Base-by-base conservation (phyloP, 1,139 yeast species). In the Blastobotrys arbuscula region DNA sequence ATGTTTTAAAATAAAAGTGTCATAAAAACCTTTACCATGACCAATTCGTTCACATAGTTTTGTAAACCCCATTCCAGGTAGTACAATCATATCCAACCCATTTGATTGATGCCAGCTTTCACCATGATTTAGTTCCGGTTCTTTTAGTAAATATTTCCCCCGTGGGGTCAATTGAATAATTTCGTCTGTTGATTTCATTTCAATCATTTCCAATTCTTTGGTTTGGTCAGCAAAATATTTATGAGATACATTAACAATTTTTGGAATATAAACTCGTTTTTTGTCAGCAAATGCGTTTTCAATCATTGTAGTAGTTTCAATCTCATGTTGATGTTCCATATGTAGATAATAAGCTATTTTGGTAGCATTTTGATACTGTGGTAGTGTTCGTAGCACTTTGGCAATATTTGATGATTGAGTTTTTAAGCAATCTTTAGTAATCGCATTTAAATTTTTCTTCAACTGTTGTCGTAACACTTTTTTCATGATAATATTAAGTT, bases 1-100 rank as follows among this genome's bases (percentile, higher is more conserved):
- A 59, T 81, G 81, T 40, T 81, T 69, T 35, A 71, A 68, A 36
- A 88, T 72, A 62, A 79, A 90, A 56, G 82, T 87, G 64, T 92
- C 97, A 64, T 92, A 92, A 65, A 78, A 89, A 0, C 97, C 98
- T 10, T 83, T 94, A 0, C 98, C 98, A 63, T 89, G 96, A 0
- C 97, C 98, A 48, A 92, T 64, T 50, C 98, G 66, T 31, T 72
- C 69, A 45, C 82, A 78, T 8, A 57, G 47, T 1, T 52, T 56
- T 2, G 84, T 74, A 62, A 87, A 90, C 1, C 88, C 96, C 1
- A 92, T 82, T 0, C 95, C 97, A 0, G 97, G 98, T 0, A 92
- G 72, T 2, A 92, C 66, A 8, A 92, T 70, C 24, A 89, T 60
- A 58, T 90, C 97, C 28, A 92, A 65, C 0, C 77, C 81, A 0